A percentile compares a stretch with the other conserved stretches of the same genome.
phyloP scores from a whole-genome alignment of 2,329 filamentous ascomycete species.

The Colletotrichum sp. region DNA sequence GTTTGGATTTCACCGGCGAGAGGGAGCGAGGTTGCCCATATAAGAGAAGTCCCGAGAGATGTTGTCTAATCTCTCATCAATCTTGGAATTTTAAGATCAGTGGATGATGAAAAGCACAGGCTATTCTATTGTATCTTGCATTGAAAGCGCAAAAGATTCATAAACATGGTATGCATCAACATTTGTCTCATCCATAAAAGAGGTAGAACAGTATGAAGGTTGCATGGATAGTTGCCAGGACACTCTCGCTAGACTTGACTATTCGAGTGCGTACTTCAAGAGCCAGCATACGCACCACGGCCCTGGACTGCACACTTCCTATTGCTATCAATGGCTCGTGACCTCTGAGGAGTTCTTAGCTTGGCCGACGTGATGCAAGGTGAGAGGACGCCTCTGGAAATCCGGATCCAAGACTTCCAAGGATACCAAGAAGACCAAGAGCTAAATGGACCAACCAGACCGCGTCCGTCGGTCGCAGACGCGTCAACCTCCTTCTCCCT shows the following conservation, averaged over 20 bases:
- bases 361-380: not conserved
- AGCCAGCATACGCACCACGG: no score
- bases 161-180: no score
- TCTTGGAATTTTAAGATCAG: not conserved
- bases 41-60: not conserved
- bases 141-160: no score
- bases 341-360: not conserved
- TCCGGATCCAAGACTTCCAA: not conserved
- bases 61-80: not conserved
- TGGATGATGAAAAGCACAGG: no score
- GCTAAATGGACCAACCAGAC: not conserved
- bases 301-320: not conserved
- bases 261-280: no score
- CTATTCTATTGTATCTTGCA: no score
- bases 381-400: not conserved
- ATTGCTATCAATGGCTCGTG: fast-evolving
- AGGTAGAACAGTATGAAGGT: not conserved
- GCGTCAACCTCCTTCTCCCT: not conserved
- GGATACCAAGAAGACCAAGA: not conserved
- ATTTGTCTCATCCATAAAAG: not conserved
- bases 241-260: no score
- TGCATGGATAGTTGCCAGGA: not conserved
- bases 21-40: not conserved
- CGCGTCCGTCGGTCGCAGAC: not conserved
- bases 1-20: not conserved